A percentile compares a stretch with the other conserved stretches of the same genome.
Conservation (phyloP, 140 eudicot genomes). For the Artemisia princeps region DNA sequence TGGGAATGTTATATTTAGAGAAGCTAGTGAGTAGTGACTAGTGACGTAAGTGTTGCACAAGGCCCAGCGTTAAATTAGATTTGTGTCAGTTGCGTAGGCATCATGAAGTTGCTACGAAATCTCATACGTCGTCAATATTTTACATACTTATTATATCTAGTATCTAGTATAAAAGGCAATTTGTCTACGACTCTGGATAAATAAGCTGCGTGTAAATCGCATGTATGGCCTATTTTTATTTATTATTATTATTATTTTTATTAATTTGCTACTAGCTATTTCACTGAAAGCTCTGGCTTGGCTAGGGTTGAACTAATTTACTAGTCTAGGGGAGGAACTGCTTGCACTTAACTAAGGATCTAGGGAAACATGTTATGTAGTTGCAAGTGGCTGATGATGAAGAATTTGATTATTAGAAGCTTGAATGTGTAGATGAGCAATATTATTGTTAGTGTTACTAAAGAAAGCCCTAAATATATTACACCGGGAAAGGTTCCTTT, state of each 20-base stretch:
- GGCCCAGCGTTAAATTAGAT: too few relatives aligned
- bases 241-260: too few relatives aligned
- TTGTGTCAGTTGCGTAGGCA: too few relatives aligned
- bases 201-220: slow-evolving; percentile 2
- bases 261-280: background rate
- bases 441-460: slow-evolving; percentile 3
- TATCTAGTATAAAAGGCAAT: background rate
- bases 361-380: slow-evolving; percentile 8
- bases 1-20: background rate
- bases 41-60: background rate
- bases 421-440: background rate
- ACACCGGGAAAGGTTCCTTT: slow-evolving; percentile 5
- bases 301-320: slow-evolving; percentile 9
- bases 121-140: too few relatives aligned
- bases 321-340: background rate
- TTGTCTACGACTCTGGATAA: background rate
- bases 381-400: slow-evolving; percentile 4
- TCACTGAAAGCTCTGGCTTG: slow-evolving; percentile 10
- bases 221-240: background rate
- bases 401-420: slow-evolving; percentile 8
- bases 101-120: too few relatives aligned
- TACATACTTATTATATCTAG: too few relatives aligned
- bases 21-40: background rate
- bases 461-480: background rate
- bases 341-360: slow-evolving; percentile 10